phyloP scores from a whole-genome alignment of 345 rosid genomes.

The Eutrema yunnanense region DNA sequence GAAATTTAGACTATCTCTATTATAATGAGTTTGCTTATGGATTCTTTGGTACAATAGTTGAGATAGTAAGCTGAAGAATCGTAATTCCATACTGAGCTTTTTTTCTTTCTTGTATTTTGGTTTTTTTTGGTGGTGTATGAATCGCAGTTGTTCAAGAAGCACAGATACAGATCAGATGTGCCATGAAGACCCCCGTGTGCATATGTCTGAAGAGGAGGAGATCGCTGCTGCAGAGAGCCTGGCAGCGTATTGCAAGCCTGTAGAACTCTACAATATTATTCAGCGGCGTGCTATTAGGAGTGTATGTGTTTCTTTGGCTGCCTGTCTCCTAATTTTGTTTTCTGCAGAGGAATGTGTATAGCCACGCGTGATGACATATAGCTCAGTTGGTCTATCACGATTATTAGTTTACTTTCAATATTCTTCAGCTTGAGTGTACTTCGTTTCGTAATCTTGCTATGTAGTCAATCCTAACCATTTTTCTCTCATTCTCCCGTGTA shows the following conservation, averaged over 20 bases:
- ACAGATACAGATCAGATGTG: slow-evolving; percentile 87
- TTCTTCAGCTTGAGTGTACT: background rate
- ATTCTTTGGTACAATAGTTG: background rate
- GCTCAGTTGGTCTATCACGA: background rate
- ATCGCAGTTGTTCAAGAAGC: slow-evolving; percentile 67
- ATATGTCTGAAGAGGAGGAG: slow-evolving; percentile 81
- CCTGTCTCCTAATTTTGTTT: background rate
- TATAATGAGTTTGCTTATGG: background rate
- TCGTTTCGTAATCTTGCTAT: slow-evolving; percentile 1
- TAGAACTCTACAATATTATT: slow-evolving; percentile 89
- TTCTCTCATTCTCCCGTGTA: slow-evolving; percentile 23
- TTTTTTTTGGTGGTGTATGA: background rate
- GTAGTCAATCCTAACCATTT: background rate
- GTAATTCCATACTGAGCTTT: background rate
- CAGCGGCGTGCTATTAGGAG: slow-evolving; percentile 79
- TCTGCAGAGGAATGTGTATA: background rate
- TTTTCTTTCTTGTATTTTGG: background rate
- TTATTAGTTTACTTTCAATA: background rate
- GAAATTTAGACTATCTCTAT: background rate
- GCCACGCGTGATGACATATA: background rate
- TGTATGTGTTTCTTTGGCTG: slow-evolving; percentile 33
- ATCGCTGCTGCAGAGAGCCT: slow-evolving; percentile 88
- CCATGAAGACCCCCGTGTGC: slow-evolving; percentile 73
- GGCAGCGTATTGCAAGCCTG: slow-evolving; percentile 87
- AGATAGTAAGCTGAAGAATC: background rate